Conservation (phyloP, 345 rosid genomes). For the Linum tenue region DNA sequence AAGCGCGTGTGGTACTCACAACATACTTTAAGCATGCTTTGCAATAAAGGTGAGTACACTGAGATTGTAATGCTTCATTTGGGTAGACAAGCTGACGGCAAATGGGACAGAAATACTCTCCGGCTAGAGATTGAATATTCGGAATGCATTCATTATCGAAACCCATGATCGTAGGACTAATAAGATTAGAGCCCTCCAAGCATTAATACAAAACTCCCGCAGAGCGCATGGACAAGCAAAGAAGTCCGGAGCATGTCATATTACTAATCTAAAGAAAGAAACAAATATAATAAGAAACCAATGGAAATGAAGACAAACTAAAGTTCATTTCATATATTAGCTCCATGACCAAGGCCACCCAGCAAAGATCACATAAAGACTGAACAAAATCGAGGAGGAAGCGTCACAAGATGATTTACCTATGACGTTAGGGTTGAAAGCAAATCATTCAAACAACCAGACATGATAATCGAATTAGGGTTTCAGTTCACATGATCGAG, state of each 20-base stretch:
- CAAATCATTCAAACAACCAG: neutral
- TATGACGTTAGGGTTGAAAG: neutral
- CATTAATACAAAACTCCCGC: neutral
- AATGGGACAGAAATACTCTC: slow-evolving; percentile 75
- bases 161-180: slow-evolving; percentile 36
- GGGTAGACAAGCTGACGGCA: slow-evolving; percentile 69
- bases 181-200: neutral
- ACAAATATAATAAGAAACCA: too few species aligned
- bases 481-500: neutral
- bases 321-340: too few species aligned
- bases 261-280: too few species aligned
- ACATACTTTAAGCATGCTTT: slow-evolving; percentile 57
- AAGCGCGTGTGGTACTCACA: slow-evolving; percentile 56
- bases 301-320: too few species aligned
- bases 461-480: neutral
- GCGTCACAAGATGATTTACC: too few species aligned
- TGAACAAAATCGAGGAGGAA: too few species aligned
- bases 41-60: slow-evolving; percentile 76
- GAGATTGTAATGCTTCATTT: slow-evolving; percentile 74
- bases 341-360: too few species aligned
- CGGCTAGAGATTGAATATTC: slow-evolving; percentile 60
- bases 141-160: slow-evolving; percentile 64
- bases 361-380: too few species aligned
- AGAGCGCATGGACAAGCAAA: neutral
- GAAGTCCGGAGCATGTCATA: too few species aligned